A percentile compares a stretch with the other conserved stretches of the same genome.
These are phyloP conservation scores for Talaromyces sp. DNA, from an alignment of 2,329 filamentous ascomycete genomes.

Conservation along the genomic window DNA sequence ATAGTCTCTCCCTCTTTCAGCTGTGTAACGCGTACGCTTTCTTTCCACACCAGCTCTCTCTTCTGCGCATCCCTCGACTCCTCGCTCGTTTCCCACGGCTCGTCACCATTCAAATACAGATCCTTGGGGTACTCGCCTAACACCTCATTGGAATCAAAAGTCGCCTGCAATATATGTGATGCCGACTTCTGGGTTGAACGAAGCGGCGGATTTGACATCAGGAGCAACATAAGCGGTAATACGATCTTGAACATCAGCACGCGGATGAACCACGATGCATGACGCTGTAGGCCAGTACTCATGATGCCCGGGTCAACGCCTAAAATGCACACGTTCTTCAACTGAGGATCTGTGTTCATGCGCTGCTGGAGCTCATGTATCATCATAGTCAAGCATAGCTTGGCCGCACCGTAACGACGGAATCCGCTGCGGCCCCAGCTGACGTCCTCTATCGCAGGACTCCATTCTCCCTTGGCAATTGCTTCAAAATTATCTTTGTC, in stretches of 20 bases:
- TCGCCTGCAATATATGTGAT: background rate
- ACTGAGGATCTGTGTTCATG: constrained; percentile 24
- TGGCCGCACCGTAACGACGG: constrained; percentile 43
- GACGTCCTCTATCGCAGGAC: constrained; percentile 22
- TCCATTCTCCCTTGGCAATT: background rate
- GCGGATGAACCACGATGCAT: constrained; percentile 20
- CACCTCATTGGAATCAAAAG: background rate
- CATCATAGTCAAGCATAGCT: constrained; percentile 41
- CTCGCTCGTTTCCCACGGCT: constrained; percentile 11
- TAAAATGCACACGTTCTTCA: constrained; percentile 37
- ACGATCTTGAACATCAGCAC: constrained; percentile 19
- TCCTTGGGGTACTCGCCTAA: background rate
- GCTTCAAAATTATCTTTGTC: background rate
- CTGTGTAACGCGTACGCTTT: constrained; percentile 9
- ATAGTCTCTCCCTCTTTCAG: constrained; percentile 1
- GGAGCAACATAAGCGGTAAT: constrained; percentile 21
- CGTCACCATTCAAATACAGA: constrained; percentile 15
- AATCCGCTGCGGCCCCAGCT: constrained; percentile 27
- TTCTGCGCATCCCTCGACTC: constrained; percentile 14
- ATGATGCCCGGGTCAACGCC: constrained; percentile 45
- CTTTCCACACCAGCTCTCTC: constrained; percentile 17
- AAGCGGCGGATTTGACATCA: background rate
- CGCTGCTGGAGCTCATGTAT: constrained; percentile 41
- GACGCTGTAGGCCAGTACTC: constrained; percentile 32
- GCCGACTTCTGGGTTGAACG: background rate